A percentile compares a stretch with the other conserved stretches of the same genome.
Evolutionary conservation across 176 grass and related monocot species (phyloP).

Genomic region (Hordeum vulgare): DNA sequence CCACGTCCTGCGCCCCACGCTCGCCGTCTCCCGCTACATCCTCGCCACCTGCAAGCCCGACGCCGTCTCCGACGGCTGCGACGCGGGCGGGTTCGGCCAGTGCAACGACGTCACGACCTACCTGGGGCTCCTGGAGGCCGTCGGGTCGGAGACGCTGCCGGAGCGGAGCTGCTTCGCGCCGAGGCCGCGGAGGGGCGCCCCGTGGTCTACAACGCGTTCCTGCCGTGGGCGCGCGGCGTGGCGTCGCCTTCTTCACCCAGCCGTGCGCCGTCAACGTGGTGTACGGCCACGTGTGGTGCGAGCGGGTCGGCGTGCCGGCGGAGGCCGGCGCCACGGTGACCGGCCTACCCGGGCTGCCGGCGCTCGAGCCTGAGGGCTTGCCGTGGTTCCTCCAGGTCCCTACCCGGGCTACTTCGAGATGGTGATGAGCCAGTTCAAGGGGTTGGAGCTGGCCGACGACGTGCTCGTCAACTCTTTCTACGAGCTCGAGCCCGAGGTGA

Average conservation of each 20-base stretch:
- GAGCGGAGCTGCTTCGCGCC: constrained; percentile 29
- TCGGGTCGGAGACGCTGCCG: constrained; percentile 42
- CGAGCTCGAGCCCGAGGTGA: constrained; percentile 68
- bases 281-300: constrained; percentile 38
- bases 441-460: constrained; percentile 40
- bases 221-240: constrained; percentile 49
- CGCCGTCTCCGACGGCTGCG: constrained; percentile 72
- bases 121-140: constrained; percentile 37
- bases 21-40: constrained; percentile 52
- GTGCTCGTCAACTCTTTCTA: constrained; percentile 74
- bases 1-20: constrained; percentile 48
- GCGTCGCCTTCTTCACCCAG: constrained; percentile 74
- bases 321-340: not conserved
- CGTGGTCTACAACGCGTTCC: constrained; percentile 68
- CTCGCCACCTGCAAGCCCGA: constrained; percentile 30
- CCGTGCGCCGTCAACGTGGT: constrained; percentile 48
- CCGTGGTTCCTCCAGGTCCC: constrained; percentile 41
- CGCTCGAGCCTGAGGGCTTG: constrained; percentile 25
- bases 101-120: constrained; percentile 31
- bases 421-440: constrained; percentile 50
- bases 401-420: constrained; percentile 38
- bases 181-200: constrained; percentile 35
- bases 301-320: constrained; percentile 32
- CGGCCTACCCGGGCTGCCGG: constrained; percentile 30
- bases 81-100: constrained; percentile 23